These are phyloP conservation scores for Sugiyamaella xylanicola DNA, from an alignment of 1,139 yeast species.

Conservation along the genomic window DNA sequence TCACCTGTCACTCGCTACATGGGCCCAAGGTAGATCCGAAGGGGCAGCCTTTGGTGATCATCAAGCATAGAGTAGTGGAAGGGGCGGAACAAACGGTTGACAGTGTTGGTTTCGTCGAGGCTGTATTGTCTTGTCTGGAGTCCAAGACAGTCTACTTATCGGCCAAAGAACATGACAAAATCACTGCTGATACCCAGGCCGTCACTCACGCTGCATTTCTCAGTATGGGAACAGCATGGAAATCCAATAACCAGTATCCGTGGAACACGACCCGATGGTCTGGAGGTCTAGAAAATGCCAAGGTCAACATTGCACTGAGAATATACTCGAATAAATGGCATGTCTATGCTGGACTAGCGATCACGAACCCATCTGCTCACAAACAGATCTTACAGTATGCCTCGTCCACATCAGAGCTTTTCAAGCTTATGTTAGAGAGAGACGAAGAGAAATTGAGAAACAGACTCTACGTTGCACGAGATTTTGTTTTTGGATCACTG, in stretches of 20 bases:
- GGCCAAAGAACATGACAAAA: slow-evolving; percentile 85
- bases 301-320: slow-evolving; percentile 86
- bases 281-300: slow-evolving; percentile 95
- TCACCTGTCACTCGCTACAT: slow-evolving; percentile 88
- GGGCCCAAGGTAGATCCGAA: slow-evolving; percentile 89
- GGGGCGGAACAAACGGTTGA: slow-evolving; percentile 54
- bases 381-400: slow-evolving; percentile 89
- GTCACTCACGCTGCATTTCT: slow-evolving; percentile 97
- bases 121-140: slow-evolving; percentile 67
- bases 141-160: slow-evolving; percentile 78
- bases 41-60: slow-evolving; percentile 90
- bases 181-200: slow-evolving; percentile 98
- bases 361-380: slow-evolving; percentile 93
- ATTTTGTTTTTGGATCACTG: slow-evolving; percentile 73
- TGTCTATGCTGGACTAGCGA: slow-evolving; percentile 96
- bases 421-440: slow-evolving; percentile 78
- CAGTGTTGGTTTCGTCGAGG: slow-evolving; percentile 60
- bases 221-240: slow-evolving; percentile 98
- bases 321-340: slow-evolving; percentile 96
- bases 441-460: slow-evolving; percentile 57
- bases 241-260: slow-evolving; percentile 76
- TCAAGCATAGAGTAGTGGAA: slow-evolving; percentile 78
- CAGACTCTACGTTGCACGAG: slow-evolving; percentile 66
- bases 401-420: slow-evolving; percentile 76
- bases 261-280: slow-evolving; percentile 88